Base-by-base conservation (phyloP, 2,329 filamentous ascomycete genomes). In the Hypoxylon sp. region DNA sequence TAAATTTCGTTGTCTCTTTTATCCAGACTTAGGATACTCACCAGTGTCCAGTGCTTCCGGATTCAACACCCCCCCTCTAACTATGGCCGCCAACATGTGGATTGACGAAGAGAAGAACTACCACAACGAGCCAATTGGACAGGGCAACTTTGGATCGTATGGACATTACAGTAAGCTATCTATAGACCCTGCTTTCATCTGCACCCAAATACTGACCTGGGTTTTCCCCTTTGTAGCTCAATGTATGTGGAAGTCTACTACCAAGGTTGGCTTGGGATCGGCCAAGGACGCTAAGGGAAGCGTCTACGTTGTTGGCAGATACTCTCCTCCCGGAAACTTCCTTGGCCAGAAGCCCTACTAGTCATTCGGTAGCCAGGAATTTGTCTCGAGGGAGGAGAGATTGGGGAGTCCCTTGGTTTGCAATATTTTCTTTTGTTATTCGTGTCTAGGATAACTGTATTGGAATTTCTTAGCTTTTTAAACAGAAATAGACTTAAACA, bases 141-240 rank as follows among this genome's bases (percentile, higher is more conserved):
- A 71, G 41, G 70, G 69, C 4, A 50, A 71, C 40, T 69, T 71
- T 27, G 56, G 41, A 27, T 59, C 54, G 1, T 72, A 69, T 25
- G 70, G 67, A 2, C 70, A 72, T 53, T 72, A 68, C 31, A 69
- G 65, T 68, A 58, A 61, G 66, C 58, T 35, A 12, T 45, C 41
- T 20, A 13, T 9, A 30, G 25, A 19, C 32, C 9, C 11, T 13
- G 15, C 7, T 12, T 7, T 23, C 26, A 3, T 29, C 9, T 40
- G 16, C 8, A 17, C 19, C 12, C 4, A 15, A 20, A 2, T 20
- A 23, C 51, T 55, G 29, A 55, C 37, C 16, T 41, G 8, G 35
- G 37, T 30, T 43, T 23, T 15, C 21, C 32, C 30, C 19, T 8
- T 16, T 34, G 17, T 38, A 65, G 63, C 64, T 46, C 64, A 67